Percentiles rank a stretch among this genome's conserved stretches.
Evolutionary conservation across 2,329 filamentous ascomycete species (phyloP).

Genomic region (Penicillium digitatum): DNA sequence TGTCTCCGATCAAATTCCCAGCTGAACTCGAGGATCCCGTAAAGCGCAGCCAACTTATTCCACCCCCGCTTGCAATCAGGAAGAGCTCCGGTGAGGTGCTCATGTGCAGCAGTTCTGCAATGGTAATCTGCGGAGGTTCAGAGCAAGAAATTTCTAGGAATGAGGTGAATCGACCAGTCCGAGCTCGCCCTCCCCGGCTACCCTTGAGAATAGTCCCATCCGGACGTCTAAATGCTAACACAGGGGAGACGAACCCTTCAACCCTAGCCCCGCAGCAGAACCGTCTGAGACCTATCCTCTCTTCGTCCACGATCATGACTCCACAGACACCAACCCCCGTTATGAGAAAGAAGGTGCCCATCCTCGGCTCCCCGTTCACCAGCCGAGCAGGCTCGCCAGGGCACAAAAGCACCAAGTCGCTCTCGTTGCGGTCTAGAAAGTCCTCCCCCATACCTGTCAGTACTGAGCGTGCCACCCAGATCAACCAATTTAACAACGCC

Average conservation of each 20-base stretch:
- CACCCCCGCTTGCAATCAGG: constrained; percentile 27
- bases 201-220: constrained; percentile 22
- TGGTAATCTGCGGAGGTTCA: not conserved
- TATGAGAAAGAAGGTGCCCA: not conserved
- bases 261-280: not conserved
- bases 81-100: constrained; percentile 16
- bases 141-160: not conserved
- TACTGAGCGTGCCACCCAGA: constrained; percentile 7
- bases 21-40: not conserved
- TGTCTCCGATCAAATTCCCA: constrained; percentile 5
- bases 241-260: not conserved
- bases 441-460: not conserved
- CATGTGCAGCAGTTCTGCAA: not conserved
- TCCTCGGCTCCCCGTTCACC: not conserved
- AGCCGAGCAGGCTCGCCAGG: not conserved
- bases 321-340: not conserved
- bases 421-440: not conserved
- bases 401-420: not conserved
- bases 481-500: constrained; percentile 23
- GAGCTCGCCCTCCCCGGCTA: constrained; percentile 18
- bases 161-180: not conserved
- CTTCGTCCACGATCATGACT: not conserved
- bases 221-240: constrained; percentile 1
- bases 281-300: not conserved
- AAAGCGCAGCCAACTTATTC: constrained; percentile 17